phyloP scores from a whole-genome alignment of 1,284 basidiomycete genomes.

The Sparassis latifolia region DNA sequence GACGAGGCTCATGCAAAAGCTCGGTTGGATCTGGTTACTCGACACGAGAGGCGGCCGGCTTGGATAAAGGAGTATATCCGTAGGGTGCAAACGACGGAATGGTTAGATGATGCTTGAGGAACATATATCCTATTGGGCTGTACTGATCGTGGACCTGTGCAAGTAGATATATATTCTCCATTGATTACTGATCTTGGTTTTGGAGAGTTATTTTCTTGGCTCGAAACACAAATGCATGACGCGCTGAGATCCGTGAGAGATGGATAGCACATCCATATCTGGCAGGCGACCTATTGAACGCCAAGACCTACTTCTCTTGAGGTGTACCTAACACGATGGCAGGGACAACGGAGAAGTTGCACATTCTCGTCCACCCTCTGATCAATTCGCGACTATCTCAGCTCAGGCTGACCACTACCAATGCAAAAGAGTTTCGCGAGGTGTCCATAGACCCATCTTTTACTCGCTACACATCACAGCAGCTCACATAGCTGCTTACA shows the following conservation, averaged over 20 bases:
- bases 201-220: too few relatives aligned
- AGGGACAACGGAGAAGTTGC: slow-evolving; percentile 33
- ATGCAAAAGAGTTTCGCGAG: slow-evolving; percentile 74
- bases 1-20: slow-evolving; percentile 28
- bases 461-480: background rate
- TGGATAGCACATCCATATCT: too few relatives aligned
- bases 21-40: slow-evolving; percentile 37
- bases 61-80: slow-evolving; percentile 66
- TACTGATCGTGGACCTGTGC: background rate
- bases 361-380: slow-evolving; percentile 66
- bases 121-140: background rate
- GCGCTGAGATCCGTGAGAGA: too few relatives aligned
- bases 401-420: slow-evolving; percentile 56
- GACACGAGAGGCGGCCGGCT: slow-evolving; percentile 43
- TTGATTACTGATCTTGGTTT: slow-evolving; percentile 4
- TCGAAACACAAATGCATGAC: too few relatives aligned
- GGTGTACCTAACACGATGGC: background rate
- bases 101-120: slow-evolving; percentile 52
- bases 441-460: slow-evolving; percentile 27
- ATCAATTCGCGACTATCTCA: slow-evolving; percentile 68
- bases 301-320: too few relatives aligned
- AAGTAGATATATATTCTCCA: background rate
- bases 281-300: too few relatives aligned
- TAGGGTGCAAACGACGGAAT: slow-evolving; percentile 57
- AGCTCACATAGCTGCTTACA: slow-evolving; percentile 16